Percentiles rank a stretch among this genome's conserved stretches.
These are phyloP conservation scores for Solanum etuberosum DNA, from an alignment of 257 asterid genomes.

Conservation along the genomic window DNA sequence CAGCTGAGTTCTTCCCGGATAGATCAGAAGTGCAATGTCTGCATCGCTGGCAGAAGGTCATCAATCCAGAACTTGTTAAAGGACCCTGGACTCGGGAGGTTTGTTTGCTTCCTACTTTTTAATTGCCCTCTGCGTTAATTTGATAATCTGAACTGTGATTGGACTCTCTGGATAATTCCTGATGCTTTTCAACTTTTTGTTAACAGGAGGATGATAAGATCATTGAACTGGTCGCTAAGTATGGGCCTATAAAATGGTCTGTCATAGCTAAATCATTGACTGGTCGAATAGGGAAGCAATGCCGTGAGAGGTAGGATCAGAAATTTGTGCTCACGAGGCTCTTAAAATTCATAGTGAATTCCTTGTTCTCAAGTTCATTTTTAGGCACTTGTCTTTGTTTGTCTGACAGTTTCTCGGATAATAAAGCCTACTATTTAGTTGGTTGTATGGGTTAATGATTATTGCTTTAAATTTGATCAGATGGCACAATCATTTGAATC, in stretches of 20 bases:
- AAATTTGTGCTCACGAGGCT: neutral
- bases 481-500: constrained; percentile 99
- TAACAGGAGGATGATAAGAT: constrained; percentile 93
- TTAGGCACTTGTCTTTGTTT: neutral
- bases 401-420: neutral
- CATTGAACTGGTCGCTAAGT: constrained; percentile 63
- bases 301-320: constrained; percentile 85
- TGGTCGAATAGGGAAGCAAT: constrained; percentile 99
- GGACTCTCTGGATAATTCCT: constrained; percentile 1
- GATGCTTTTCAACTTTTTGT: constrained; percentile 5
- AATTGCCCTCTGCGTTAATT: neutral
- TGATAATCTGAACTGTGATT: neutral
- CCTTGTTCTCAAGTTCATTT: neutral
- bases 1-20: constrained; percentile 94
- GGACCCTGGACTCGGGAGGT: constrained; percentile 99
- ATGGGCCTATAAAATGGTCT: constrained; percentile 98
- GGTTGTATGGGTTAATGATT: neutral
- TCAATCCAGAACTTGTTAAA: constrained; percentile 96
- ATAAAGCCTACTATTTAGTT: neutral
- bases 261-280: constrained; percentile 86
- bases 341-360: neutral
- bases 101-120: constrained; percentile 6
- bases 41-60: constrained; percentile 99
- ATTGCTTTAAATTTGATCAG: constrained; percentile 27
- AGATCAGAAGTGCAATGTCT: constrained; percentile 99